Conservation (phyloP, 2,329 filamentous ascomycete species). For the Dryadomyces quercus-mongolicae region DNA sequence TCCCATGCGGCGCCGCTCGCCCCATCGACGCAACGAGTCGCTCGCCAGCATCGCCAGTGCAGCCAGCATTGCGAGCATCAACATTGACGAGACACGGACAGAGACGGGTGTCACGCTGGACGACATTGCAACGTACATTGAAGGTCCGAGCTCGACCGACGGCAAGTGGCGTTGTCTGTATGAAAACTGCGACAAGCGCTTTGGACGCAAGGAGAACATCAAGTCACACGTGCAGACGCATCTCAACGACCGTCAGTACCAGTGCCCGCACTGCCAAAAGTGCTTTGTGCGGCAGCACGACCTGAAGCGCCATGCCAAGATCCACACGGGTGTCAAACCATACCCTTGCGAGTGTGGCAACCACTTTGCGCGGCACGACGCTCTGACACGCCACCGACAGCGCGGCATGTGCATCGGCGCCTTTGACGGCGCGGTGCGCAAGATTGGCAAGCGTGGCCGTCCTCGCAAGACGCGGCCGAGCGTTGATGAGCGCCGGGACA, state of each 20-base stretch:
- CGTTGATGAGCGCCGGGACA: slow-evolving; percentile 42
- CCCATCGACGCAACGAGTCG: slow-evolving; percentile 47
- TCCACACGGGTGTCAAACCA: slow-evolving; percentile 90
- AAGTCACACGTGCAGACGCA: slow-evolving; percentile 98
- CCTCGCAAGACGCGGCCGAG: slow-evolving; percentile 51
- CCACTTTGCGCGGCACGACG: slow-evolving; percentile 89
- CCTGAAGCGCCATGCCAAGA: slow-evolving; percentile 93
- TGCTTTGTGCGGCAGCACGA: slow-evolving; percentile 97
- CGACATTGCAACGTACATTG: slow-evolving; percentile 66
- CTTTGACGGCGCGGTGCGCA: slow-evolving; percentile 63
- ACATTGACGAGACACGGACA: slow-evolving; percentile 52
- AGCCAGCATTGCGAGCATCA: slow-evolving; percentile 48
- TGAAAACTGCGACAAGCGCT: slow-evolving; percentile 69
- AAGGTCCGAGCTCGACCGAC: slow-evolving; percentile 58
- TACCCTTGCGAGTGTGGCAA: slow-evolving; percentile 92
- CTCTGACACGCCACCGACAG: slow-evolving; percentile 85
- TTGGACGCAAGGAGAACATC: slow-evolving; percentile 98
- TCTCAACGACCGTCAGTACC: slow-evolving; percentile 88
- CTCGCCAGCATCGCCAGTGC: slow-evolving; percentile 45
- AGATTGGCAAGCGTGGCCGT: slow-evolving; percentile 49
- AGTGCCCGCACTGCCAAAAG: slow-evolving; percentile 86
- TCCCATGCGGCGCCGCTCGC: slow-evolving; percentile 19
- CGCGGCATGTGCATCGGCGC: slow-evolving; percentile 94
- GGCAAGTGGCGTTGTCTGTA: slow-evolving; percentile 71
- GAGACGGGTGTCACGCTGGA: slow-evolving; percentile 81